Conservation (phyloP, 1,284 basidiomycete species). For the Entoloma clypeatum region DNA sequence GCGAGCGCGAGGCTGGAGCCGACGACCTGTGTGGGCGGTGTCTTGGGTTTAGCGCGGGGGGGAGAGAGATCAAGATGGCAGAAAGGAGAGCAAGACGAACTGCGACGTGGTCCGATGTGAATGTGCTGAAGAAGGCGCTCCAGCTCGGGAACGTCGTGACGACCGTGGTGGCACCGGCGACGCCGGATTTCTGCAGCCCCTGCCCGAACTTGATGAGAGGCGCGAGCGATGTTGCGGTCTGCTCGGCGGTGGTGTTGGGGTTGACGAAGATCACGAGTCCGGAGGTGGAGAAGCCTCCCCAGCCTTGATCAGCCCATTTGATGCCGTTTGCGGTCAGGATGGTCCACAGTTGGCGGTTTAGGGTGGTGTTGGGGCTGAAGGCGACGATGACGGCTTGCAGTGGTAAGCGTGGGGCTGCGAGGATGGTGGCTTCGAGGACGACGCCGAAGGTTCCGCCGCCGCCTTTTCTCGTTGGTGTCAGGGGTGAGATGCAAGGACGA, state of each 20-base stretch:
- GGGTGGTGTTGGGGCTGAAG: slow-evolving; percentile 20
- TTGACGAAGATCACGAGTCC: slow-evolving; percentile 30
- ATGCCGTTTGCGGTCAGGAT: slow-evolving; percentile 35
- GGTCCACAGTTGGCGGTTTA: slow-evolving; percentile 25
- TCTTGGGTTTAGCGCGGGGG: too few relatives aligned
- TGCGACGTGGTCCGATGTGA: slow-evolving; percentile 29
- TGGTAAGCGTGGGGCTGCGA: slow-evolving; percentile 32
- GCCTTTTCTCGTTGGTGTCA: slow-evolving; percentile 7
- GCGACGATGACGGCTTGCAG: slow-evolving; percentile 29
- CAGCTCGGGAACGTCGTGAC: slow-evolving; percentile 36
- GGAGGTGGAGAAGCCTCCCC: slow-evolving; percentile 46
- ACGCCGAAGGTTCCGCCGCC: slow-evolving; percentile 40
- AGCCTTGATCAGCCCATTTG: slow-evolving; percentile 46
- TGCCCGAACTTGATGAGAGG: slow-evolving; percentile 37
- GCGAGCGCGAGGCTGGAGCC: slow-evolving; percentile 37
- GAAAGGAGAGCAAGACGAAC: slow-evolving; percentile 19
- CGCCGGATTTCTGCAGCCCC: slow-evolving; percentile 25
- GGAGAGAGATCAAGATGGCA: background rate
- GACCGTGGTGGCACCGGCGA: slow-evolving; percentile 25
- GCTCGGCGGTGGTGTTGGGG: slow-evolving; percentile 25
- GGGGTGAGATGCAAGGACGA: background rate
- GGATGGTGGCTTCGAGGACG: slow-evolving; percentile 32
- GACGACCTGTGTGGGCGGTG: slow-evolving; percentile 26
- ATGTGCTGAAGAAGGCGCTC: slow-evolving; percentile 37
- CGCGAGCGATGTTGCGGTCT: slow-evolving; percentile 37